phyloP scores from a whole-genome alignment of 2,329 filamentous ascomycete genomes.

The Fusarium sacchari region DNA sequence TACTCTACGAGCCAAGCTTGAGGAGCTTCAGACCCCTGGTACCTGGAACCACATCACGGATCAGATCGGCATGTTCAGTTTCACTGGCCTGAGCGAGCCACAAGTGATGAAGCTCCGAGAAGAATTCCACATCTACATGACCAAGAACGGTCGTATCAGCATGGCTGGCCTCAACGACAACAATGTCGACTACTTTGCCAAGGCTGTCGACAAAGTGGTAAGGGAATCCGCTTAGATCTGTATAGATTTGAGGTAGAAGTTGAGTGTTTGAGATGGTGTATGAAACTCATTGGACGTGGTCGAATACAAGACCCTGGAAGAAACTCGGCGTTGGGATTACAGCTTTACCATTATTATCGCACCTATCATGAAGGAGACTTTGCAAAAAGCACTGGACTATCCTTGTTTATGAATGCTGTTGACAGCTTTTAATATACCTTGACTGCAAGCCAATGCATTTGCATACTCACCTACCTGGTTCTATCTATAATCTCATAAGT shows the following conservation, averaged over 20 bases:
- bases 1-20: constrained; percentile 80
- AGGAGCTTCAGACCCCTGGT: constrained; percentile 85
- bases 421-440: constrained; percentile 37
- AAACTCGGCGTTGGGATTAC: constrained; percentile 41
- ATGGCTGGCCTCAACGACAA: constrained; percentile 97
- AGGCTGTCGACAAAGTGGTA: constrained; percentile 88
- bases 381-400: constrained; percentile 42
- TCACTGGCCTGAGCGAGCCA: constrained; percentile 79
- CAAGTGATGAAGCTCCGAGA: constrained; percentile 78
- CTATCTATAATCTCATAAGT: background rate
- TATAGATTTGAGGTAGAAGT: background rate
- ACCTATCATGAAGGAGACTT: constrained; percentile 40
- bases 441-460: constrained; percentile 32
- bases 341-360: constrained; percentile 34
- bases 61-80: constrained; percentile 99
- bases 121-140: constrained; percentile 86
- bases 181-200: constrained; percentile 93
- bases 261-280: constrained; percentile 36
- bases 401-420: constrained; percentile 30
- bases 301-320: constrained; percentile 38
- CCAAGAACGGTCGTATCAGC: constrained; percentile 97
- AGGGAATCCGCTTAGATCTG: constrained; percentile 41
- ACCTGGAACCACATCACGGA: constrained; percentile 97
- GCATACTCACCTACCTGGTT: background rate
- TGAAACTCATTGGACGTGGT: constrained; percentile 41